phyloP scores from a whole-genome alignment of 2,329 filamentous ascomycete species.

The Coniosporium tulheliwenetii region DNA sequence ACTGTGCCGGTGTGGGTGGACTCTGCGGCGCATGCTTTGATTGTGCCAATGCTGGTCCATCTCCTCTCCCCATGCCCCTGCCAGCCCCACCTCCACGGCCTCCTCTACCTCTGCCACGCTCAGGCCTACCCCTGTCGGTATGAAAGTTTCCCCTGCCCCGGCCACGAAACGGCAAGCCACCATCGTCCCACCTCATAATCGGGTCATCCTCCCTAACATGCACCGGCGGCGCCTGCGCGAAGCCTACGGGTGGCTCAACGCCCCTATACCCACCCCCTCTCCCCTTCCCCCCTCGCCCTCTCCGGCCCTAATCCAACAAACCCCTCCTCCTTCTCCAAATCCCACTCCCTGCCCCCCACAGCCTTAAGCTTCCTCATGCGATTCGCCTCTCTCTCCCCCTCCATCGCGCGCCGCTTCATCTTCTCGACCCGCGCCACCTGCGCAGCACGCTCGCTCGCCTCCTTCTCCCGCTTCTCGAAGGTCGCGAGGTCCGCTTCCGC shows the following conservation, averaged over 20 bases:
- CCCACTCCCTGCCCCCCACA: constrained; percentile 44
- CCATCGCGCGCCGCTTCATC: constrained; percentile 41
- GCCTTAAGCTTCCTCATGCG: constrained; percentile 42
- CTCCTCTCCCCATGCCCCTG: constrained; percentile 16
- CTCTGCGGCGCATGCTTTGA: constrained; percentile 7
- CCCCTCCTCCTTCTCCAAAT: constrained; percentile 43
- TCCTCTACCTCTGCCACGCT: constrained; percentile 5
- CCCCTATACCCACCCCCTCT: constrained; percentile 10
- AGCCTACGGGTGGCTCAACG: too few relatives aligned
- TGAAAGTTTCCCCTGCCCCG: constrained; percentile 14
- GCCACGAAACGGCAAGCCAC: constrained; percentile 9
- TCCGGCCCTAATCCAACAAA: constrained; percentile 24
- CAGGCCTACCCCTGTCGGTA: constrained; percentile 6
- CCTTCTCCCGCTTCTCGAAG: constrained; percentile 47
- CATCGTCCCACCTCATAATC: constrained; percentile 7
- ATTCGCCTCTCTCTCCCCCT: constrained; percentile 46
- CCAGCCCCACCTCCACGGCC: constrained; percentile 14
- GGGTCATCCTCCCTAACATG: too few relatives aligned
- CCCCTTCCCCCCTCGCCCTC: constrained; percentile 38
- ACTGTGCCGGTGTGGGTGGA: constrained; percentile 25
- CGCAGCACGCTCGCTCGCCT: constrained; percentile 34
- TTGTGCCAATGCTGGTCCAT: constrained; percentile 4
- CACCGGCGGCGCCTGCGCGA: too few relatives aligned
- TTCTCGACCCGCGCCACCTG: constrained; percentile 32
- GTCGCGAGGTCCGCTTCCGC: constrained; percentile 53